A percentile compares a stretch with the other conserved stretches of the same genome.
These are phyloP conservation scores for Epithele typhae DNA, from an alignment of 768 basidiomycete species.

Conservation along the genomic window DNA sequence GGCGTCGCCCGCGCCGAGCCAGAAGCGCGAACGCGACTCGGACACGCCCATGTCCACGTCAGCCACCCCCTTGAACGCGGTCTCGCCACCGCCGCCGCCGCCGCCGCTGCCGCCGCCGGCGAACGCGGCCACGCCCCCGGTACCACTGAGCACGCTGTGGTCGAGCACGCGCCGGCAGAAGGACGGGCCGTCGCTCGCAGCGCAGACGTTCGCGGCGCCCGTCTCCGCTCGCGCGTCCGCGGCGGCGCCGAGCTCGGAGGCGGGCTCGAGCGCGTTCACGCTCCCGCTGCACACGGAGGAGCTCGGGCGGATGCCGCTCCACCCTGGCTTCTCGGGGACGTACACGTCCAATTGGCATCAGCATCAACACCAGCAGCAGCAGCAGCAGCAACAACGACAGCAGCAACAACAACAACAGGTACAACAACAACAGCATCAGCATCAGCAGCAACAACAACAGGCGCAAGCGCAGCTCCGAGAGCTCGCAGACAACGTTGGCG, in stretches of 20 bases:
- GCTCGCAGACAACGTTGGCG: neutral
- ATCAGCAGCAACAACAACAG: neutral
- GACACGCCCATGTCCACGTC: constrained; percentile 37
- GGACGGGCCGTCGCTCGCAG: constrained; percentile 2
- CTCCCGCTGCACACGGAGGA: constrained; percentile 57
- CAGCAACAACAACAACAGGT: neutral
- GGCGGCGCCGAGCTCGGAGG: neutral
- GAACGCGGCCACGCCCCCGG: neutral
- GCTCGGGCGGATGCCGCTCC: constrained; percentile 49
- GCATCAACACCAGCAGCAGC: neutral
- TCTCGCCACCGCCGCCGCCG: constrained; percentile 4
- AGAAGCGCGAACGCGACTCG: constrained; percentile 62
- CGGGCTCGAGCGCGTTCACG: constrained; percentile 19
- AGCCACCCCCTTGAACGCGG: constrained; percentile 1
- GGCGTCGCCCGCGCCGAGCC: constrained; percentile 42
- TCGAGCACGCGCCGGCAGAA: too few relatives aligned
- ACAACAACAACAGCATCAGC: neutral
- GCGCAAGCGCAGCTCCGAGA: too few relatives aligned
- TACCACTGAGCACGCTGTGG: too few relatives aligned
- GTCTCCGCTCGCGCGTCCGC: constrained; percentile 1
- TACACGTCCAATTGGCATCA: constrained; percentile 2
- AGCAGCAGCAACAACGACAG: neutral
- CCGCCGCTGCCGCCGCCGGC: neutral
- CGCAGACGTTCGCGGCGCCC: constrained; percentile 9
- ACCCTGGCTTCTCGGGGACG: constrained; percentile 18